Conservation (phyloP, 495 filamentous ascomycete genomes). For the Aspergillus steynii region DNA sequence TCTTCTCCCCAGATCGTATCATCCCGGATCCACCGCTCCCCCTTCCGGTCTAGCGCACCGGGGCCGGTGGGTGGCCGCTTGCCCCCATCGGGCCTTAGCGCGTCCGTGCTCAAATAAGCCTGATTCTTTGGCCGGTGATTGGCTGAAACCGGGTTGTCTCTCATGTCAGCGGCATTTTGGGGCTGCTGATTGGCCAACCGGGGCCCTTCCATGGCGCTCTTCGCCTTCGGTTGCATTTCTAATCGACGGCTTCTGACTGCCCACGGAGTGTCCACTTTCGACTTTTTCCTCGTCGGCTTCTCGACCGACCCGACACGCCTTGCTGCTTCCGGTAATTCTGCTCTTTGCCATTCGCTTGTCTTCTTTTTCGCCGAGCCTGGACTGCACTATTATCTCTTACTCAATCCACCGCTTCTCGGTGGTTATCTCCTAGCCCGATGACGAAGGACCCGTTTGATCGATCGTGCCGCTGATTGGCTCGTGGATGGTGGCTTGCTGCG, state of each 20-base stretch:
- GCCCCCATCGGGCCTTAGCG: conserved; percentile 25
- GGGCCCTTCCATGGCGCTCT: background rate
- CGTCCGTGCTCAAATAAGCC: conserved; percentile 32
- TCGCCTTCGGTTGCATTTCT: no score
- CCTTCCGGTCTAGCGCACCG: conserved; percentile 29
- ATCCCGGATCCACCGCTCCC: conserved; percentile 33
- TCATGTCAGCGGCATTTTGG: conserved; percentile 31
- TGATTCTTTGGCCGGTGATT: conserved; percentile 26
- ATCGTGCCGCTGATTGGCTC: conserved; percentile 17
- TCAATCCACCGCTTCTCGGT: background rate
- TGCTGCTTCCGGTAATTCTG: background rate
- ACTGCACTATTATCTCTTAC: no score
- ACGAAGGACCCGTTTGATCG: conserved; percentile 22
- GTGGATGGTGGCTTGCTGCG: background rate
- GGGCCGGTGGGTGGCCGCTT: conserved; percentile 28
- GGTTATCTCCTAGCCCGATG: conserved; percentile 23
- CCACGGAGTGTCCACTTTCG: no score
- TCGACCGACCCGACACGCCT: background rate
- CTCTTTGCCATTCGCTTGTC: no score
- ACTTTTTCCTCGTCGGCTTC: background rate
- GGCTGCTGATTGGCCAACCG: conserved; percentile 26
- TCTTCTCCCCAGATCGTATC: conserved; percentile 37
- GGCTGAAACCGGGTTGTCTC: conserved; percentile 6
- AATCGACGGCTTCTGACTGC: no score
- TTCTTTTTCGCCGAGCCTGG: no score